phyloP scores from a whole-genome alignment of 768 basidiomycete species.

The Kondoa malvinella region DNA sequence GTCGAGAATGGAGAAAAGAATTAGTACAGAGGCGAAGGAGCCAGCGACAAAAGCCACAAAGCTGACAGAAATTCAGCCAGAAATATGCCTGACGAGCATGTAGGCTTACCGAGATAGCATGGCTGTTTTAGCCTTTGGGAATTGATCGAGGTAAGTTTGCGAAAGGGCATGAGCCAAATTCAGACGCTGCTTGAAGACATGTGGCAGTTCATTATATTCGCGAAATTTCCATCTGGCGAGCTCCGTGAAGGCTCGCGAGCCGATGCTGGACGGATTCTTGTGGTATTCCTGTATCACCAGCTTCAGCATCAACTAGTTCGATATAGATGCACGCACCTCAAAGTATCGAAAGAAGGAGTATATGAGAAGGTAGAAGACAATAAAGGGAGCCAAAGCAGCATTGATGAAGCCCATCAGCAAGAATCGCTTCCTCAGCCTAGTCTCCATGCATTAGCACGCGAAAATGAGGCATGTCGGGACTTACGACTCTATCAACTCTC shows the following conservation, averaged over 20 bases:
- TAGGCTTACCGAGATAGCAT: slow-evolving; percentile 63
- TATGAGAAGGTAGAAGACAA: slow-evolving; percentile 86
- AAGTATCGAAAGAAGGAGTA: slow-evolving; percentile 99
- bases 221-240: slow-evolving; percentile 97
- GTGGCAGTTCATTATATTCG: slow-evolving; percentile 95
- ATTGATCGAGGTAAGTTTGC: slow-evolving; percentile 91
- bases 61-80: slow-evolving; percentile 35
- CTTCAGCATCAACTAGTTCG: neutral
- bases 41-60: slow-evolving; percentile 93
- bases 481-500: slow-evolving; percentile 65
- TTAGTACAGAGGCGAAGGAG: slow-evolving; percentile 86
- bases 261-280: slow-evolving; percentile 91
- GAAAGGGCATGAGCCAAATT: slow-evolving; percentile 77
- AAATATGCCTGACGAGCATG: neutral
- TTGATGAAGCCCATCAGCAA: slow-evolving; percentile 96
- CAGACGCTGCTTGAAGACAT: slow-evolving; percentile 69
- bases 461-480: slow-evolving; percentile 24
- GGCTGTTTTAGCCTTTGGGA: slow-evolving; percentile 84
- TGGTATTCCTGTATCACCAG: slow-evolving; percentile 64
- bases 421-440: slow-evolving; percentile 63
- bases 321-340: slow-evolving; percentile 45
- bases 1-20: slow-evolving; percentile 78
- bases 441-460: neutral
- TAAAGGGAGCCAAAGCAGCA: slow-evolving; percentile 88
- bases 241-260: slow-evolving; percentile 77